Conservation (phyloP, 441 rosid genomes). For the Bocquillonia castaneifolia region DNA sequence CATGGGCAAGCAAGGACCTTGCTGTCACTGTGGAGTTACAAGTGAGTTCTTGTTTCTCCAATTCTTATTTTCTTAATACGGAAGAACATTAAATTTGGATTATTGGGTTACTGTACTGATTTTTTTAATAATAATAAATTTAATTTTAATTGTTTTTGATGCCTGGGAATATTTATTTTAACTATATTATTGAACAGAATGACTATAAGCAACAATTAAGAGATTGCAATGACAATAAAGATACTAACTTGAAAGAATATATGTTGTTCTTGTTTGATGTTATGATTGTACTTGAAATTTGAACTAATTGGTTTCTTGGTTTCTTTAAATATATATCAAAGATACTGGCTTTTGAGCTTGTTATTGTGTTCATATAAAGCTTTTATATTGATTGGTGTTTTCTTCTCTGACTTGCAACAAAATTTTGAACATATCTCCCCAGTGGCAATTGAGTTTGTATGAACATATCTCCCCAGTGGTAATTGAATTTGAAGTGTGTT, state of each 20-base stretch:
- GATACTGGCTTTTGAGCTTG: conserved; percentile 28
- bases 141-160: conserved; percentile 12
- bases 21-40: conserved; percentile 99
- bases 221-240: conserved; percentile 26
- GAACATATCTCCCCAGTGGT: conserved; percentile 15
- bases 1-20: conserved; percentile 99
- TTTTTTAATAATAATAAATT: conserved; percentile 14
- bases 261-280: conserved; percentile 25
- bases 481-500: conserved; percentile 27
- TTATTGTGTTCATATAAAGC: conserved; percentile 14
- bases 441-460: conserved; percentile 24
- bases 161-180: conserved; percentile 22
- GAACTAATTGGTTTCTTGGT: conserved; percentile 20
- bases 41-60: conserved; percentile 96
- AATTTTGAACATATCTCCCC: conserved; percentile 20
- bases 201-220: conserved; percentile 24
- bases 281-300: conserved; percentile 31
- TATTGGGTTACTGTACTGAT: conserved; percentile 7
- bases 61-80: conserved; percentile 15
- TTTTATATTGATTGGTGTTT: conserved; percentile 16
- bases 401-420: conserved; percentile 29
- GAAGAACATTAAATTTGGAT: neutral
- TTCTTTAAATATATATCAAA: conserved; percentile 19
- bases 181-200: conserved; percentile 20
- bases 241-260: conserved; percentile 26